phyloP scores from a whole-genome alignment of 2,329 filamentous ascomycete species.

The Orbilia javanica region DNA sequence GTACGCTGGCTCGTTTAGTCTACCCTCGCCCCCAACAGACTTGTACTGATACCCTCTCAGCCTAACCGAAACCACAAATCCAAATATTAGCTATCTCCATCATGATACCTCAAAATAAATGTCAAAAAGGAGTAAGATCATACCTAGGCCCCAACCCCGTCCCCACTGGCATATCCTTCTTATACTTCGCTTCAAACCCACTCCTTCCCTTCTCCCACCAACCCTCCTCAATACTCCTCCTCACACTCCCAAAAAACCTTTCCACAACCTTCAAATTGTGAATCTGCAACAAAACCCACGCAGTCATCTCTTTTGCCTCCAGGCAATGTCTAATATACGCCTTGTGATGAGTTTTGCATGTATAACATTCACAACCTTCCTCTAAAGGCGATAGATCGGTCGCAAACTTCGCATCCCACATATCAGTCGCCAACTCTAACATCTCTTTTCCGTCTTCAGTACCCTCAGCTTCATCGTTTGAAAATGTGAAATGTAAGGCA shows the following conservation, averaged over 20 bases:
- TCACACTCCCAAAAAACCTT: constrained; percentile 79
- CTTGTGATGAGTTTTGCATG: constrained; percentile 84
- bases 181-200: constrained; percentile 77
- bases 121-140: constrained; percentile 39
- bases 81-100: constrained; percentile 4
- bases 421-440: constrained; percentile 77
- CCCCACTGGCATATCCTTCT: constrained; percentile 77
- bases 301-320: constrained; percentile 93
- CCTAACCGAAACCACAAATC: constrained; percentile 64
- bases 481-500: constrained; percentile 83
- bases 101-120: not conserved
- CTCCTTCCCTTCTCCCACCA: constrained; percentile 71
- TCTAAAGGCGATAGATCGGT: constrained; percentile 74
- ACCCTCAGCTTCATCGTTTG: constrained; percentile 63
- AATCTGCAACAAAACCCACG: constrained; percentile 90
- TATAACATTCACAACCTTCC: constrained; percentile 79
- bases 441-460: constrained; percentile 59
- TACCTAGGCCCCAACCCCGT: constrained; percentile 81
- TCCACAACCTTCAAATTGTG: constrained; percentile 85
- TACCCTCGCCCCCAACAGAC: constrained; percentile 74
- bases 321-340: constrained; percentile 91
- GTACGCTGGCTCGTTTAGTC: constrained; percentile 78
- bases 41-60: constrained; percentile 86
- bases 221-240: constrained; percentile 72
- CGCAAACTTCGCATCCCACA: constrained; percentile 77